Conservation (phyloP, 2,329 filamentous ascomycete genomes). For the Alternaria viburni region DNA sequence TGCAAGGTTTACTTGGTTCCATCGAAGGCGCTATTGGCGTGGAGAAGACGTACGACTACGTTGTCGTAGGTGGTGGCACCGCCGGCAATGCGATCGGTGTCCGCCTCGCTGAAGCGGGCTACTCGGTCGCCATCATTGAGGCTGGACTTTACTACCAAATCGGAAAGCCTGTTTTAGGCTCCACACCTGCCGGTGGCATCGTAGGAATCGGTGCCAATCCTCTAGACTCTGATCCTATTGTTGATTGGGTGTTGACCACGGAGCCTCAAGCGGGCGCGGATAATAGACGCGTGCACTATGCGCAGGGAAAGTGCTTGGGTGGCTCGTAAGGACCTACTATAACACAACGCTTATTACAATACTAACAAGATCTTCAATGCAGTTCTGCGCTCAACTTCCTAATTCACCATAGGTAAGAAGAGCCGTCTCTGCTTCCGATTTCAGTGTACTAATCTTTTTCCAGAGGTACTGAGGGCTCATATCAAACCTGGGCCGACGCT, state of each 20-base stretch:
- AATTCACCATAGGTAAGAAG: background rate
- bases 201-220: slow-evolving; percentile 2
- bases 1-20: background rate
- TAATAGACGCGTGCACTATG: background rate
- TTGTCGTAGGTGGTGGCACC: slow-evolving; percentile 32
- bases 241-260: background rate
- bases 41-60: slow-evolving; percentile 26
- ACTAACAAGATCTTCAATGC: background rate
- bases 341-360: background rate
- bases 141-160: slow-evolving; percentile 34
- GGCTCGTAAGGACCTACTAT: background rate
- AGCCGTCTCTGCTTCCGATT: background rate
- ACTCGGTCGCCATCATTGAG: background rate
- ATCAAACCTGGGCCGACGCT: background rate
- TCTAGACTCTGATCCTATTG: slow-evolving; percentile 23
- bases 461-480: background rate
- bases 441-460: background rate
- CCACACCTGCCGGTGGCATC: slow-evolving; percentile 15
- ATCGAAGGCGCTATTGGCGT: background rate
- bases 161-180: slow-evolving; percentile 18
- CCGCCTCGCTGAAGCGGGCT: slow-evolving; percentile 27
- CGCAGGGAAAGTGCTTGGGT: slow-evolving; percentile 2
- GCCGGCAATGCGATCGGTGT: slow-evolving; percentile 24
- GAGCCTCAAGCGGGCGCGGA: background rate
- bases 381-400: background rate